Base-by-base conservation (phyloP, 73 alveolate species). In the Tetrahymena elliotti region DNA sequence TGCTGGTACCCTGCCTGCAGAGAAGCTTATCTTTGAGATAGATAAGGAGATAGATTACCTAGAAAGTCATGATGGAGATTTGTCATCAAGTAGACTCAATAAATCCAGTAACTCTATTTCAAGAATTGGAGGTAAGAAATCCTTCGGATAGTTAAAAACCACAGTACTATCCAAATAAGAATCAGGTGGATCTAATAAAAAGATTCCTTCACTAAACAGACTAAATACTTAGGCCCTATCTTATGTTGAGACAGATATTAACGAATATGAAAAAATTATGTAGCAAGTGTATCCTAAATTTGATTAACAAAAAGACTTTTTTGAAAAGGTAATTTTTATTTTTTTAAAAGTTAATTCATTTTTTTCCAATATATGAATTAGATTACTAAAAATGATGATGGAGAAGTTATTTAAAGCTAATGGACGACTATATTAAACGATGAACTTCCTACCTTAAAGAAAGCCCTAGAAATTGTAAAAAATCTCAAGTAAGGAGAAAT, bases 401-500 rank as follows among this genome's bases (percentile, higher is more conserved):
- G 88, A 68, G 88, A 68, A 68, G 22, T 68, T 18, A 31, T 3
- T 4, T 68, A 68, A 3, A 68, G 93, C 1, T 38, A 47, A 33
- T 94, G 96, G 96, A 15, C 22, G 16, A 94, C 96, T 16, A 88
- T 94, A 20, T 84, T 94, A 24, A 94, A 31, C 16, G 83, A 93
- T 37, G 96, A 94, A 31, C 93, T 94, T 36, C 95, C 96, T 84
- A 84, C 95, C 38, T 84, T 94, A 47, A 94, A 94, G 38, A 84
- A 84, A 84, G 96, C 92, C 12, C 54, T 84, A 33, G 96, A 94
- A 22, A 93, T 47, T 9, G 84, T 94, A 13, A 40, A 93, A 33
- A 47, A 88, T 41, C 34, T 94, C 20, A 93, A 84, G 40, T 18
- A 20, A 83, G 95, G 95, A 8, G 40, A 68, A 15, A 94, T 84